phyloP scores from a whole-genome alignment of 208 protist genomes.

The Zelonia costaricensis region DNA sequence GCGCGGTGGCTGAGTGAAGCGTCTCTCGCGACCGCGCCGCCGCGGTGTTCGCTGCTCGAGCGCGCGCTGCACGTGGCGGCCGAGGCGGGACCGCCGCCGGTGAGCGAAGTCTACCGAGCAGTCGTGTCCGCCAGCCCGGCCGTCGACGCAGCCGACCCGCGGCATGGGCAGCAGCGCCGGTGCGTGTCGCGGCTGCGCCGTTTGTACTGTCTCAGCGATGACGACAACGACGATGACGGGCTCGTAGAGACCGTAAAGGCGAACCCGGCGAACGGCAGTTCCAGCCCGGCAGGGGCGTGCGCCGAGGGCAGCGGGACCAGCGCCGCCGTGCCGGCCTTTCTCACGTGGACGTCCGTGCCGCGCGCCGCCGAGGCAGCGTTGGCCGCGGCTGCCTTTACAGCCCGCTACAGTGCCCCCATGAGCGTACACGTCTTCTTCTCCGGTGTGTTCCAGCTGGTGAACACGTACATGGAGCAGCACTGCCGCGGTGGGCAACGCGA shows the following conservation, averaged over 20 bases:
- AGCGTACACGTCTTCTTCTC: constrained; percentile 50
- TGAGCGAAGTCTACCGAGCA: constrained; percentile 27
- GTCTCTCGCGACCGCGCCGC: background rate
- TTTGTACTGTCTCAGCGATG: constrained; percentile 36
- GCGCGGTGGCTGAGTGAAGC: constrained; percentile 11
- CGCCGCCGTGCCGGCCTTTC: too few species aligned
- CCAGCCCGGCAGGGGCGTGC: too few species aligned
- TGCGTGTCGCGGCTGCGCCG: constrained; percentile 18
- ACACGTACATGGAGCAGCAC: constrained; percentile 19
- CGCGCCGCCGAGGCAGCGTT: too few species aligned
- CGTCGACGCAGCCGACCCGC: background rate
- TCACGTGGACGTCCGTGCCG: too few species aligned
- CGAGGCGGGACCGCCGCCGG: constrained; percentile 26
- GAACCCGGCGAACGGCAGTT: too few species aligned
- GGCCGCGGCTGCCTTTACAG: constrained; percentile 4
- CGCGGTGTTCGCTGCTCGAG: constrained; percentile 38
- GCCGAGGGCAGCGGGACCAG: too few species aligned
- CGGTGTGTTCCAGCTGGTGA: constrained; percentile 38
- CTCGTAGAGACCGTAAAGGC: too few species aligned
- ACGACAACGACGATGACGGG: constrained; percentile 22
- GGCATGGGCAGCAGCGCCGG: constrained; percentile 8
- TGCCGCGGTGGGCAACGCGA: background rate
- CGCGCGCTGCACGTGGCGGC: constrained; percentile 24
- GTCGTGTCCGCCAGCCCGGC: constrained; percentile 1
- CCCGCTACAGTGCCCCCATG: constrained; percentile 24